phyloP scores from a whole-genome alignment of 2,329 filamentous ascomycete genomes.

The Ophiostoma ulmi region DNA sequence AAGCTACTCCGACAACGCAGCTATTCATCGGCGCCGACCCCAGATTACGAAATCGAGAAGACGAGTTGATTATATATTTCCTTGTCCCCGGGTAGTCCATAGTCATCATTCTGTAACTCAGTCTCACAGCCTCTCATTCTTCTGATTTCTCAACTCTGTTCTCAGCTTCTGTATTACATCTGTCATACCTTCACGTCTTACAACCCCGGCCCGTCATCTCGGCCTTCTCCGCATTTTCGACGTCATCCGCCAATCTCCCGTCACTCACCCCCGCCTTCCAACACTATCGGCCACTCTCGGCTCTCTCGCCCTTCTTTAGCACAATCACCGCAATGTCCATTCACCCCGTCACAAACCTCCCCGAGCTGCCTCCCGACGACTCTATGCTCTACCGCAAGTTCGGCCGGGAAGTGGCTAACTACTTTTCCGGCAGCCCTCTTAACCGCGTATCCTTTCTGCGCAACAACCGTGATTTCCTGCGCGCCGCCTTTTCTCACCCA shows the following conservation, averaged over 20 bases:
- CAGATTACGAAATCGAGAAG: background rate
- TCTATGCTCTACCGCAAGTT: slow-evolving; percentile 72
- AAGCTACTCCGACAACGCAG: slow-evolving; percentile 5
- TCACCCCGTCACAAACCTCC: slow-evolving; percentile 32
- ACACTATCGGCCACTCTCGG: background rate
- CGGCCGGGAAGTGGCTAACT: slow-evolving; percentile 74
- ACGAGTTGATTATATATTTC: background rate
- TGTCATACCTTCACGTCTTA: background rate
- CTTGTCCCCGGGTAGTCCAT: background rate
- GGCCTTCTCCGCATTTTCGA: slow-evolving; percentile 8
- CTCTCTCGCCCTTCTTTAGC: background rate
- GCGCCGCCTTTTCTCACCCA: slow-evolving; percentile 60
- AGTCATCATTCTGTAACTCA: background rate
- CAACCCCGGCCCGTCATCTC: background rate
- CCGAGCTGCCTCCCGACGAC: slow-evolving; percentile 47
- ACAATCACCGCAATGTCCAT: slow-evolving; percentile 17
- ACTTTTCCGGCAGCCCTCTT: slow-evolving; percentile 72
- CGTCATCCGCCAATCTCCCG: background rate
- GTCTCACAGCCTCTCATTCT: background rate
- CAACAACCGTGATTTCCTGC: slow-evolving; percentile 64
- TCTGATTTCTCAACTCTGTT: background rate
- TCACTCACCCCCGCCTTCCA: background rate
- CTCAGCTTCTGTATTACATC: background rate
- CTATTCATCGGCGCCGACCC: background rate
- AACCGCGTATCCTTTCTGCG: slow-evolving; percentile 78